Base-by-base conservation (phyloP, 2,329 filamentous ascomycete species). In the Fusarium coffeatum region DNA sequence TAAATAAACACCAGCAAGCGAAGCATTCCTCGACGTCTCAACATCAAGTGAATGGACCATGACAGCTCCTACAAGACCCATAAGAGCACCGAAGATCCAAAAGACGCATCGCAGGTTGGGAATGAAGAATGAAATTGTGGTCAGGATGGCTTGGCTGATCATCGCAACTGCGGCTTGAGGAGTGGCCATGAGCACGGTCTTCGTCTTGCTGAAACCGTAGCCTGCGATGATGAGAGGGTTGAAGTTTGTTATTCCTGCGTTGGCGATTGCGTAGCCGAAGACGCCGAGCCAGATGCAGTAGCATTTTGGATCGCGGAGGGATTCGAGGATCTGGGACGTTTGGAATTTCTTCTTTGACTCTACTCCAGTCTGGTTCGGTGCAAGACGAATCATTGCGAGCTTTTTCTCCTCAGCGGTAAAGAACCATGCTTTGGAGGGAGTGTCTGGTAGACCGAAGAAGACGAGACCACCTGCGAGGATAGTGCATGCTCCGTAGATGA, bases 191-290 rank as follows among this genome's bases (percentile, higher is more conserved):
- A 79, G 54, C 1, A 76, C 76, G 0, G 76, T 78, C 22, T 74
- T 75, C 0, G 69, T 71, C 41, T 71, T 67, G 8, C 65, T 74
- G 49, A 78, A 80, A 0, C 78, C 78, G n/a, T 76, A 79, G 66
- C 88, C 88, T 63, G 90, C 89, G 34, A 90, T 81, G 66, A 92
- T 89, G 41, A 89, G 81, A 49, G 87, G 80, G 69, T 83, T 83
- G 72, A 89, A 83, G 73, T 89, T 84, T 77, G 92, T 91, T 74
- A 92, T 87, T 75, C 91, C 90, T 55, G 89, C 88, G 65, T 92
- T 89, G 49, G 90, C 89, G 23, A 92, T 83, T 20, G 90, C 89
- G 71, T 90, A 87, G 78, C 88, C 90, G 28, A 92, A 64, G 1
- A 73, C 73, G 2, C 72, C 62, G 1, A 73, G 42, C 50, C 73